Evolutionary conservation across 768 basidiomycete species (phyloP), one percentile per base, ranked within the genome.

Genomic region (Mycena indigotica): DNA sequence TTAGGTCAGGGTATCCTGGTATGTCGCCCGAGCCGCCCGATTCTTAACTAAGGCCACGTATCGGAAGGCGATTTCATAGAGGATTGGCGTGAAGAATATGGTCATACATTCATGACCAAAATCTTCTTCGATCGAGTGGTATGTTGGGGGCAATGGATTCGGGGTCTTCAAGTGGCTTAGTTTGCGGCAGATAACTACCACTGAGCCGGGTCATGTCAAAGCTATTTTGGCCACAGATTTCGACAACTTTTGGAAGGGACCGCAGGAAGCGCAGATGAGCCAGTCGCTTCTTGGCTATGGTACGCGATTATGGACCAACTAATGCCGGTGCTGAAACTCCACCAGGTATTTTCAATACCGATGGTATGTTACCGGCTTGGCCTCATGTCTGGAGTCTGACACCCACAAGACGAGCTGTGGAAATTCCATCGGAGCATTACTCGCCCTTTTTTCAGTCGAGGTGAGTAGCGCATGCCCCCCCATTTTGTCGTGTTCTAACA

Each of bases 361-460:
- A 86, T 66, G 84, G 84, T 81, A 25, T 17, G 50, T 35, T 2
- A 8, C 32, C 10, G n/a, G n/a, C n/a, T 24, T 12, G 21, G 38
- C 16, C 17, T 32, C 16, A 45, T 16, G 16, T 17, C 15, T 23
- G 23, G 24, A n/a, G 2, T 3, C 26, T 53, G 3, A 3, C 21
- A 3, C 2, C 21, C 25, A 6, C 12, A 26, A 48, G 46, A 48
- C 25, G 84, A 87, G 1, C 78, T 82, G 72, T 89, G 88, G 88
- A 89, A 85, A 65, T 81, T 86, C 63, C 87, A 89, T 67, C 82
- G 87, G 16, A 65, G 75, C 3, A 85, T 88, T 72, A 84, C 86
- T 0, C 81, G 88, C 1, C 88, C 88, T 0, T 89, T 89, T 73
- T 89, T 91, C 73, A 80, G 69, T 55, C 77, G 76, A 46, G 46